Percentiles rank a stretch among this genome's conserved stretches.
phyloP scores from a whole-genome alignment of 257 asterid genomes.

The Verbascum thapsus region DNA sequence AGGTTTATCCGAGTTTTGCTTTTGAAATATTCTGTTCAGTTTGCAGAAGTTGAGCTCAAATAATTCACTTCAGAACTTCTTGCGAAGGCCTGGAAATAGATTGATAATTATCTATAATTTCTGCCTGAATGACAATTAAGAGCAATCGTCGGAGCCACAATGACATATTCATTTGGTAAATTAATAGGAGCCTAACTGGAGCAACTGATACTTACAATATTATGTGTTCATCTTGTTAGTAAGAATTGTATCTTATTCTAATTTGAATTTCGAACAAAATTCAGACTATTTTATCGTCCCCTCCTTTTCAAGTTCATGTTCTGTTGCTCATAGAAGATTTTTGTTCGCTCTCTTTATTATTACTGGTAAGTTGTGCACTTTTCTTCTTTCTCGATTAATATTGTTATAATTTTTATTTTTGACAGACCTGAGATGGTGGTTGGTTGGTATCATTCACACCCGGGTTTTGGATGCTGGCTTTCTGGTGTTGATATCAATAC shows the following conservation, averaged over 20 bases:
- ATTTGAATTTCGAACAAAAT: background rate
- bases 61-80: too few relatives aligned
- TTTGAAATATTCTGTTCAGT: background rate
- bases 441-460: slow-evolving; percentile 99
- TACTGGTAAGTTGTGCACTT: background rate
- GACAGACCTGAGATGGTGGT: slow-evolving; percentile 99
- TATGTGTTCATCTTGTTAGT: too few relatives aligned
- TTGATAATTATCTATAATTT: too few relatives aligned
- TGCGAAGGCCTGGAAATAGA: too few relatives aligned
- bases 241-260: too few relatives aligned
- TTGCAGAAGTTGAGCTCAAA: background rate
- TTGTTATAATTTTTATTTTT: slow-evolving; percentile 12
- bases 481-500: slow-evolving; percentile 97
- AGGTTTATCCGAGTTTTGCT: slow-evolving; percentile 1
- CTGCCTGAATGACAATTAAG: too few relatives aligned
- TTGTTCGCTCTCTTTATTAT: background rate
- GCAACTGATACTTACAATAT: too few relatives aligned
- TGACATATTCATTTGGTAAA: too few relatives aligned
- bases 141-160: too few relatives aligned
- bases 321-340: background rate
- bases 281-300: background rate
- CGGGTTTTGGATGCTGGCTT: slow-evolving; percentile 99
- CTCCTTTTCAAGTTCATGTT: background rate
- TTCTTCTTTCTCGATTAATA: slow-evolving; percentile 13
- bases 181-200: too few relatives aligned